Conservation (phyloP, 2,329 filamentous ascomycete genomes). For the Chaetomiaceae sp. region DNA sequence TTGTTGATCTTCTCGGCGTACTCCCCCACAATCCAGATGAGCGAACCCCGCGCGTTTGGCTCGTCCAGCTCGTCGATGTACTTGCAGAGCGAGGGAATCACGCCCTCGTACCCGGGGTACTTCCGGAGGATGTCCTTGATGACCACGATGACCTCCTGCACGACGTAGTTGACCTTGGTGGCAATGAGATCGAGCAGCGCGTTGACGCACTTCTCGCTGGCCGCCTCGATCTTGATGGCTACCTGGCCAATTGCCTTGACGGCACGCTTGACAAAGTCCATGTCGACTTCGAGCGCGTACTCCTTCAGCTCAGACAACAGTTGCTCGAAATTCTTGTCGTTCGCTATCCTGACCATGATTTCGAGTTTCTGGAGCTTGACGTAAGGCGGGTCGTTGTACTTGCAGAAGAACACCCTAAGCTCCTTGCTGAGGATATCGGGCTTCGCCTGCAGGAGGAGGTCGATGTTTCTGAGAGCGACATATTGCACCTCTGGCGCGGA, state of each 20-base stretch:
- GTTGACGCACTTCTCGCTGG: constrained; percentile 93
- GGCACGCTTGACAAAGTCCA: constrained; percentile 94
- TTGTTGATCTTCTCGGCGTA: constrained; percentile 99
- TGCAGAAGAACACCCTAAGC: constrained; percentile 98
- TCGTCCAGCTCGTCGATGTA: constrained; percentile 97
- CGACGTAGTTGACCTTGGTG: constrained; percentile 98
- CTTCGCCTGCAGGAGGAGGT: constrained; percentile 89
- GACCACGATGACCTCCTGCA: constrained; percentile 97
- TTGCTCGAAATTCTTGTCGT: constrained; percentile 94
- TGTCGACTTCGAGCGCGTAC: constrained; percentile 95
- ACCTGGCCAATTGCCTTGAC: constrained; percentile 97
- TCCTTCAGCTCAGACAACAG: constrained; percentile 91
- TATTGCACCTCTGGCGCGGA: constrained; percentile 97
- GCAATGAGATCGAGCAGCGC: constrained; percentile 89
- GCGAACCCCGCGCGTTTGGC: constrained; percentile 77
- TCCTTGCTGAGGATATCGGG: constrained; percentile 97
- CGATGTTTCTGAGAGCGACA: constrained; percentile 91
- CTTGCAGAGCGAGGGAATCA: constrained; percentile 92
- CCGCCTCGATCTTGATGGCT: constrained; percentile 95
- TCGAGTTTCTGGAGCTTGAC: constrained; percentile 97
- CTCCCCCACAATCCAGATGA: constrained; percentile 99
- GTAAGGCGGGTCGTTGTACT: constrained; percentile 98
- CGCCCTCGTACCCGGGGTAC: constrained; percentile 95
- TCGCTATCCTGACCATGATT: constrained; percentile 98
- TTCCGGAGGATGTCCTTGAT: constrained; percentile 98